Base-by-base conservation (phyloP, 805 yeast genomes). In the Zygosaccharomyces rouxii region DNA sequence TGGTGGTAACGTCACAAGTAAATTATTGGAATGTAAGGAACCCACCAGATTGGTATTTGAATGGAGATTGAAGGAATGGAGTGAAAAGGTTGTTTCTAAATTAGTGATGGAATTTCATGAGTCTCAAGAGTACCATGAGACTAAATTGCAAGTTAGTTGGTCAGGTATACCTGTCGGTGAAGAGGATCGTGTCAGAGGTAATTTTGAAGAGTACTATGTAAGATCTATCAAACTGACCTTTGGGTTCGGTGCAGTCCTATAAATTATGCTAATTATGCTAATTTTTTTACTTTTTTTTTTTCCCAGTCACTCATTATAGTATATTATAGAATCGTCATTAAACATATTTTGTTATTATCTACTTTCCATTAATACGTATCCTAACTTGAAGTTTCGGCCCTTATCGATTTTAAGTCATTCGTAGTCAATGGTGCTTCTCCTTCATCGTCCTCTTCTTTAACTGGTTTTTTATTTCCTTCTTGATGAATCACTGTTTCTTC, bases 21-120 rank as follows among this genome's bases (percentile, higher is more conserved):
- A 80, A 60, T 72, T 89, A 54, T 57, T 76, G 38, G 80, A 78
- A 56, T 73, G 87, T 51, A 77, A 72, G n/a, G 72, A 75, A 46
- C 78, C 79, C 62, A 76, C 79, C 57, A 71, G 70, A 45, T 81
- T 94, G 48, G 79, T 74, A 11, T 83, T 86, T 77, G 69, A 77
- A 26, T 94, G 99, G 99, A 79, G 97, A 67, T 74, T 94, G 54
- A 79, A 76, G 38, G 86, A 84, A 59, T 94, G 99, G 99, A 85
- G 84, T 63, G 68, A 70, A n/a, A 95, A 86, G 31, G 94, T 88
- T 66, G 84, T 61, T 63, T 94, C 97, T 1, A 74, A 73, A 3
- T 71, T 94, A 57, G 74, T 73, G 19, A 77, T 92, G 56, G 73
- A 71, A 33, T 78, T 94, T 55, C 79, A 79, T 49, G 70, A 67